phyloP scores from a whole-genome alignment of 805 yeast species.

The Wickerhamiella nectarea region DNA sequence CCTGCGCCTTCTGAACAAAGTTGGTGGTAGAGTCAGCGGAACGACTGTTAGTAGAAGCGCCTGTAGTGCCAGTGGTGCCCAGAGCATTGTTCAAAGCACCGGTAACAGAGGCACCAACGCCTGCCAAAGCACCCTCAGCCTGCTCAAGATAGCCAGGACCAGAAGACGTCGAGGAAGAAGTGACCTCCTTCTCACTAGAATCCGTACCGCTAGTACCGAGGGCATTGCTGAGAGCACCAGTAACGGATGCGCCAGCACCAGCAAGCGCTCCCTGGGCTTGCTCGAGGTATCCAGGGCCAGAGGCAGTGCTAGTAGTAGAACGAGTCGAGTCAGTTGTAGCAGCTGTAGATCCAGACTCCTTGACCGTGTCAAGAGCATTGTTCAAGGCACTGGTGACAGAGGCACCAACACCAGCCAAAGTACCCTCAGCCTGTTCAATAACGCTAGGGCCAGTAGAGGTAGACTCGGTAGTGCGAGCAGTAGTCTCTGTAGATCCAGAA shows the following conservation, averaged over 20 bases:
- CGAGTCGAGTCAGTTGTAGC: background rate
- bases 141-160: background rate
- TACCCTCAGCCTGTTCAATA: background rate
- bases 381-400: background rate
- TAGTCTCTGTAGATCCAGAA: background rate
- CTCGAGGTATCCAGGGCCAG: background rate
- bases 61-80: background rate
- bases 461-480: background rate
- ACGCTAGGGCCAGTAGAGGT: background rate
- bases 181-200: background rate
- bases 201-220: background rate
- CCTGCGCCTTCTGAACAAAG: too few relatives aligned
- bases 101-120: slow-evolving; percentile 4
- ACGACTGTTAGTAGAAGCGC: too few relatives aligned
- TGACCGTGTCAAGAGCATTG: background rate
- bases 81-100: background rate
- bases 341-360: background rate
- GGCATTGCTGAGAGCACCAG: background rate
- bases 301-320: too few relatives aligned
- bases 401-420: slow-evolving; percentile 5
- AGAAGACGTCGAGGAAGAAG: background rate
- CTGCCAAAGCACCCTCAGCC: slow-evolving; percentile 1
- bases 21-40: too few relatives aligned
- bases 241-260: slow-evolving; percentile 5
- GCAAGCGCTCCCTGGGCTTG: background rate